Evolutionary conservation across 1,139 yeast species (phyloP).

Genomic region (Pichia sp.): DNA sequence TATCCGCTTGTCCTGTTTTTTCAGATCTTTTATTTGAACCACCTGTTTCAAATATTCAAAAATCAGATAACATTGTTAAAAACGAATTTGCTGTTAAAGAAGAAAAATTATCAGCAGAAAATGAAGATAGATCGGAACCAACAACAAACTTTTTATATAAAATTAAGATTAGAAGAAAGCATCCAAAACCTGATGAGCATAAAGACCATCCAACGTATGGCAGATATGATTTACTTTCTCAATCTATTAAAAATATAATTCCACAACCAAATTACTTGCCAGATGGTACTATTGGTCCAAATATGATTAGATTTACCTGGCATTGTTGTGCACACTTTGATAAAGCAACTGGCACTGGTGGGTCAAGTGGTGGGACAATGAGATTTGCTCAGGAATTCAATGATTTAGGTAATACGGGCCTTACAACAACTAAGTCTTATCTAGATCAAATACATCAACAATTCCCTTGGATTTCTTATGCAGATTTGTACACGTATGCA

Average conservation of each 20-base stretch:
- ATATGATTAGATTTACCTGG: slow-evolving; percentile 61
- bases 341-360: slow-evolving; percentile 48
- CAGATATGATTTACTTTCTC: slow-evolving; percentile 26
- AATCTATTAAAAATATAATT: slow-evolving; percentile 24
- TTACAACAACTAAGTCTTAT: slow-evolving; percentile 49
- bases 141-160: slow-evolving; percentile 18
- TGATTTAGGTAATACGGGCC: slow-evolving; percentile 53
- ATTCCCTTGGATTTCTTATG: slow-evolving; percentile 55
- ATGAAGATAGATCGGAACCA: background rate
- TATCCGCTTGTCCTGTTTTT: slow-evolving; percentile 9
- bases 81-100: background rate
- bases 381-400: slow-evolving; percentile 41
- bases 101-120: too few relatives aligned
- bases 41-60: background rate
- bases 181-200: slow-evolving; percentile 6
- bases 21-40: slow-evolving; percentile 3
- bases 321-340: slow-evolving; percentile 68
- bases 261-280: slow-evolving; percentile 36
- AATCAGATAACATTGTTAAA: background rate
- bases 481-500: slow-evolving; percentile 63
- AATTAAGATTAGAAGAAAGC: slow-evolving; percentile 23
- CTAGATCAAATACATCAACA: slow-evolving; percentile 51
- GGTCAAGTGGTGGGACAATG: slow-evolving; percentile 68
- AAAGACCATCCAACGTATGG: slow-evolving; percentile 21
- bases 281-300: slow-evolving; percentile 62